A percentile compares a stretch with the other conserved stretches of the same genome.
Conservation (phyloP, 495 filamentous ascomycete genomes). For the Ascodesmis nigricans region DNA sequence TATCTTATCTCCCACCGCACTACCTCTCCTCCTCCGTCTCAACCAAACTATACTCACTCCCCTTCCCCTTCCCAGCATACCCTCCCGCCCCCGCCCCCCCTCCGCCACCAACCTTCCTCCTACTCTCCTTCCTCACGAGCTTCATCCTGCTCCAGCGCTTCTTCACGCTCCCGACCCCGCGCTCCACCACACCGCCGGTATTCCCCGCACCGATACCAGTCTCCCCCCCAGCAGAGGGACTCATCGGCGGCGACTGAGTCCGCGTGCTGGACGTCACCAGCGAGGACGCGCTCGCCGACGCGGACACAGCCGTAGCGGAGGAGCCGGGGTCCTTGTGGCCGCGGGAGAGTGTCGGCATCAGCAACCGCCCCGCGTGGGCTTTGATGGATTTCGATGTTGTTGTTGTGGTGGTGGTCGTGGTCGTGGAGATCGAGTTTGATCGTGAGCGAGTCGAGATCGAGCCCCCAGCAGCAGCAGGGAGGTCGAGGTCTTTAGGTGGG, state of each 20-base stretch:
- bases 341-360: not conserved
- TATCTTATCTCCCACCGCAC: constrained; percentile 2
- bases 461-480: too few species aligned
- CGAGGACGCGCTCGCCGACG: constrained; percentile 3
- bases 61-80: not conserved
- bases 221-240: constrained; percentile 10
- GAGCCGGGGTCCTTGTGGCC: not conserved
- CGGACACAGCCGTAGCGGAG: not conserved
- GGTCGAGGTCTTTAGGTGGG: too few species aligned
- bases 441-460: too few species aligned
- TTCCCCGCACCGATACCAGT: constrained; percentile 16
- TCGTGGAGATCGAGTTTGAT: too few species aligned
- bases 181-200: constrained; percentile 21
- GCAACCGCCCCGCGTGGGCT: constrained; percentile 1
- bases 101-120: constrained; percentile 29
- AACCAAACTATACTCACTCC: constrained; percentile 6
- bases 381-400: constrained; percentile 8
- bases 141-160: constrained; percentile 49
- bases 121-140: constrained; percentile 42
- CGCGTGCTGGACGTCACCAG: constrained; percentile 12
- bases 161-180: constrained; percentile 35
- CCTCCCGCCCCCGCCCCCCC: constrained; percentile 26
- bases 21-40: constrained; percentile 16
- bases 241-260: too few species aligned
- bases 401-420: too few species aligned